Evolutionary conservation across 495 filamentous ascomycete species (phyloP).

Genomic region (Penicillium egyptiacum): DNA sequence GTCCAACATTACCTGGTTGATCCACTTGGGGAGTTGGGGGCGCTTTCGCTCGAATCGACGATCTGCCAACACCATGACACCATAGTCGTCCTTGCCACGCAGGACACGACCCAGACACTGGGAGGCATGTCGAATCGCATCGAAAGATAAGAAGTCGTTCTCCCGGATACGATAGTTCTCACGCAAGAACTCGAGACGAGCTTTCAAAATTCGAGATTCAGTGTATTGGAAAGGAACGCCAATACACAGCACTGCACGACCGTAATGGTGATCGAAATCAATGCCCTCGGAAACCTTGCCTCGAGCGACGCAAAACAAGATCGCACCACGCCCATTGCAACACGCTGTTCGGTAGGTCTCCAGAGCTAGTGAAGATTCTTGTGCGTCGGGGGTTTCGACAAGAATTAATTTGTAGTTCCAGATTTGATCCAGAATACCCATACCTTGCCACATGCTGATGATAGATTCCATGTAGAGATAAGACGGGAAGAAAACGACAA

Average conservation of each 20-base stretch:
- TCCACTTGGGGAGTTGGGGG: constrained; percentile 93
- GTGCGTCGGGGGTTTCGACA: constrained; percentile 95
- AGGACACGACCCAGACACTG: constrained; percentile 96
- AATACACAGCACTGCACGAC: constrained; percentile 93
- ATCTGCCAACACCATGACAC: constrained; percentile 97
- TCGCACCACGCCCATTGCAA: constrained; percentile 91
- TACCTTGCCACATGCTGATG: constrained; percentile 98
- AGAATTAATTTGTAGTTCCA: constrained; percentile 99
- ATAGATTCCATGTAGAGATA: constrained; percentile 99
- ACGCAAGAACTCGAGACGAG: constrained; percentile 89
- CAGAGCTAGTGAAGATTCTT: constrained; percentile 92
- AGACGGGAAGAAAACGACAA: constrained; percentile 98
- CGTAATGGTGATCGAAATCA: constrained; percentile 99
- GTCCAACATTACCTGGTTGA: constrained; percentile 81
- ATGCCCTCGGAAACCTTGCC: constrained; percentile 98
- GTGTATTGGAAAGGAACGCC: constrained; percentile 99
- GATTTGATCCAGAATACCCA: constrained; percentile 94
- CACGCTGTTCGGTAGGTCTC: constrained; percentile 98
- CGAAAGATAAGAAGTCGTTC: constrained; percentile 98
- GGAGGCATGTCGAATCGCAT: constrained; percentile 96
- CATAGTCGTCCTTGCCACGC: constrained; percentile 97
- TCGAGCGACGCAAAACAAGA: constrained; percentile 90
- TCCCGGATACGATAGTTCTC: constrained; percentile 97
- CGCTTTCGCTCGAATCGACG: constrained; percentile 87
- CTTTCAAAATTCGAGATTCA: constrained; percentile 94